A percentile compares a stretch with the other conserved stretches of the same genome.
Evolutionary conservation across 2,329 filamentous ascomycete species (phyloP).

Genomic region (Geosmithia flava): DNA sequence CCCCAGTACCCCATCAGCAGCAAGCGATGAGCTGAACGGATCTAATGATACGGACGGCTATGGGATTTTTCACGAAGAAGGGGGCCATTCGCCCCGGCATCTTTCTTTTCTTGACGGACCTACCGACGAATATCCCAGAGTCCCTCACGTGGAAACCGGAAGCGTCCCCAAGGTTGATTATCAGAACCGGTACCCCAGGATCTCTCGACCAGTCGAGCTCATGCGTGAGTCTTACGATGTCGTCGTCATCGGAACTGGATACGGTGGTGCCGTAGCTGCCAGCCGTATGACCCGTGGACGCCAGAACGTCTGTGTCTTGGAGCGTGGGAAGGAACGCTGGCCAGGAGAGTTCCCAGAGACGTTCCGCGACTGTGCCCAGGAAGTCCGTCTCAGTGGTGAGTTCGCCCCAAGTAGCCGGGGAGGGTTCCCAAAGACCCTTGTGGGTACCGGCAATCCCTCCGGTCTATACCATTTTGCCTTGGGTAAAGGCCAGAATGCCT

Average conservation of each 20-base stretch:
- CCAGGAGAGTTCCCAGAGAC: conserved; percentile 50
- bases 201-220: conserved; percentile 43
- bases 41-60: too few species aligned
- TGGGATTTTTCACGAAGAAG: too few species aligned
- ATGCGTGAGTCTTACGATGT: conserved; percentile 48
- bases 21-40: too few species aligned
- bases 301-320: conserved; percentile 50
- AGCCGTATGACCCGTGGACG: conserved; percentile 46
- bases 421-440: conserved; percentile 12
- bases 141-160: not conserved
- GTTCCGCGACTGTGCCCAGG: conserved; percentile 28
- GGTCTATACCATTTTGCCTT: conserved; percentile 52
- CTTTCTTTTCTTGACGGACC: too few species aligned
- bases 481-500: conserved; percentile 50
- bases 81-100: too few species aligned
- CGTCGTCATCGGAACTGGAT: conserved; percentile 57
- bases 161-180: not conserved
- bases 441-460: conserved; percentile 37
- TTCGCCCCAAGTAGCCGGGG: conserved; percentile 27
- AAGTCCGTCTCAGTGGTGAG: conserved; percentile 45
- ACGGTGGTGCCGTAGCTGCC: conserved; percentile 54
- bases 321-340: conserved; percentile 53
- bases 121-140: not conserved
- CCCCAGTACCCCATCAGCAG: too few species aligned
- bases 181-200: conserved; percentile 23